Conservation (phyloP, 768 basidiomycete genomes). For the Lactarius evosmus region DNA sequence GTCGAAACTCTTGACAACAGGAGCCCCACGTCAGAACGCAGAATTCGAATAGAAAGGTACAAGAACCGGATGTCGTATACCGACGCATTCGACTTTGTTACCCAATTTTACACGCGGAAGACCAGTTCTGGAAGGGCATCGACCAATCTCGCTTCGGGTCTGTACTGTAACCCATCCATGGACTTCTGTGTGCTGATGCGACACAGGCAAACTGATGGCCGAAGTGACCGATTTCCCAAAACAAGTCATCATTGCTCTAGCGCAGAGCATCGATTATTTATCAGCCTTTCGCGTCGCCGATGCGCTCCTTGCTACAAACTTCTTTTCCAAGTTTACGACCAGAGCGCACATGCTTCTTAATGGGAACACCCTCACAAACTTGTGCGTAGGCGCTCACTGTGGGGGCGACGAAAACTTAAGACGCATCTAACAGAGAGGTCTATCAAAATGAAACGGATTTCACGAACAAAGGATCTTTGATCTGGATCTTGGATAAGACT, state of each 20-base stretch:
- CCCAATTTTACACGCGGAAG: constrained; percentile 62
- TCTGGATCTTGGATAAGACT: constrained; percentile 85
- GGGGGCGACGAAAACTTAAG: background rate
- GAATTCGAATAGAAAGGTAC: constrained; percentile 63
- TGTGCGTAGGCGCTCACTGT: constrained; percentile 39
- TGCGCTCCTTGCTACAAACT: constrained; percentile 69
- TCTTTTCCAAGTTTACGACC: constrained; percentile 76
- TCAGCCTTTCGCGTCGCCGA: constrained; percentile 73
- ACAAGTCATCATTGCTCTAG: constrained; percentile 66
- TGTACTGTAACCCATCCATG: constrained; percentile 20
- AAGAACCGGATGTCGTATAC: constrained; percentile 53
- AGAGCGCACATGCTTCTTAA: constrained; percentile 83
- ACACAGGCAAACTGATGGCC: constrained; percentile 58
- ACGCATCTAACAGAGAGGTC: constrained; percentile 59
- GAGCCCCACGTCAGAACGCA: constrained; percentile 33
- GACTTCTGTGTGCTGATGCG: constrained; percentile 7
- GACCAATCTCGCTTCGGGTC: constrained; percentile 46
- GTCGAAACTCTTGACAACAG: constrained; percentile 19
- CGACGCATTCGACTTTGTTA: constrained; percentile 64
- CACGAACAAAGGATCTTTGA: constrained; percentile 66
- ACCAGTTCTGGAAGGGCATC: constrained; percentile 40
- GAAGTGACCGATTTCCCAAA: constrained; percentile 64
- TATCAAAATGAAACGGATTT: constrained; percentile 87
- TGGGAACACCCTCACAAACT: constrained; percentile 81
- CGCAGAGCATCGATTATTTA: constrained; percentile 68